A percentile compares a stretch with the other conserved stretches of the same genome.
Evolutionary conservation across 2,329 filamentous ascomycete genomes (phyloP).

Genomic region (Aspergillus neoniger): DNA sequence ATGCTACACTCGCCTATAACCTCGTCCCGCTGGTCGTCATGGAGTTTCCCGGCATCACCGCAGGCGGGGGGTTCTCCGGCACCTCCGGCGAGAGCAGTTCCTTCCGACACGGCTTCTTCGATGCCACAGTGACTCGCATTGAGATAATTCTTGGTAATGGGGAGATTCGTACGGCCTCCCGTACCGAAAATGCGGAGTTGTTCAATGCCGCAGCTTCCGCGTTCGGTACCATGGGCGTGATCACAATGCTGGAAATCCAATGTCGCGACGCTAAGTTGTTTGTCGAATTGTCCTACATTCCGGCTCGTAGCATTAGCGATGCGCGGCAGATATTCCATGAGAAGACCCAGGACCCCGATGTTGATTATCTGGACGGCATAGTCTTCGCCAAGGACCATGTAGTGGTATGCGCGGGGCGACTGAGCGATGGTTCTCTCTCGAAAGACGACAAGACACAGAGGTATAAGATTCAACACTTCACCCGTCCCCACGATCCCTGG

Average conservation of each 20-base stretch:
- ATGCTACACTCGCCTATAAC: slow-evolving; percentile 56
- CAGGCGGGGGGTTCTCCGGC: slow-evolving; percentile 67
- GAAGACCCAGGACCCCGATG: slow-evolving; percentile 40
- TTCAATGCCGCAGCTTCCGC: slow-evolving; percentile 62
- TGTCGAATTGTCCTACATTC: slow-evolving; percentile 65
- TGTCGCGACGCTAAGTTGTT: slow-evolving; percentile 55
- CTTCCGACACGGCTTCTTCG: slow-evolving; percentile 67
- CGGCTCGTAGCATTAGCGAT: slow-evolving; percentile 53
- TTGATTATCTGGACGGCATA: slow-evolving; percentile 72
- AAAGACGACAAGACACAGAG: slow-evolving; percentile 31
- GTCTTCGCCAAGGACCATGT: slow-evolving; percentile 59
- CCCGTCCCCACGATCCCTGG: slow-evolving; percentile 66
- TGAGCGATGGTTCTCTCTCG: slow-evolving; percentile 48
- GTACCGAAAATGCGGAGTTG: slow-evolving; percentile 53
- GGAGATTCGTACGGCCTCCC: slow-evolving; percentile 53
- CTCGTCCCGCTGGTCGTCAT: slow-evolving; percentile 67
- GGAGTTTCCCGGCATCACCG: slow-evolving; percentile 71
- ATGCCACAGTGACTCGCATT: slow-evolving; percentile 61
- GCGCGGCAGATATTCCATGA: slow-evolving; percentile 53
- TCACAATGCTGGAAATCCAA: slow-evolving; percentile 62
- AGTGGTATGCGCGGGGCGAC: slow-evolving; percentile 62
- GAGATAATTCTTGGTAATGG: slow-evolving; percentile 66
- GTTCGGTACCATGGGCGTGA: slow-evolving; percentile 63
- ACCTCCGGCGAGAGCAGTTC: slow-evolving; percentile 68
- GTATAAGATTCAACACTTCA: slow-evolving; percentile 51